Conservation (phyloP, 164 flowering plant species). For the Vitis labrusca region DNA sequence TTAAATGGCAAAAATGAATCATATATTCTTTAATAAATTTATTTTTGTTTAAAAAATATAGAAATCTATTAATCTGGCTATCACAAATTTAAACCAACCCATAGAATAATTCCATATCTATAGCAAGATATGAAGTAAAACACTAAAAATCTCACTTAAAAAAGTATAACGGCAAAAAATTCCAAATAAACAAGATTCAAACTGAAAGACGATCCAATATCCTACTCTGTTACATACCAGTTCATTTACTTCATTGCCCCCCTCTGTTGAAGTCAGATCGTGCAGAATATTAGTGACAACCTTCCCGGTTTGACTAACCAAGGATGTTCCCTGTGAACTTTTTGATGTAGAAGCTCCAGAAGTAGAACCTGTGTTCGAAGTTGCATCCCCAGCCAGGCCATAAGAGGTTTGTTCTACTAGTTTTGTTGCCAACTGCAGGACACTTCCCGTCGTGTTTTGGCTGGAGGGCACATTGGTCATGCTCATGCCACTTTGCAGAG, state of each 20-base stretch:
- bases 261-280: slow-evolving; percentile 54
- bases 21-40: too few species aligned
- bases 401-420: slow-evolving; percentile 28
- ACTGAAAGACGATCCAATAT: not conserved
- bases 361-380: slow-evolving; percentile 14
- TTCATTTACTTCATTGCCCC: slow-evolving; percentile 29
- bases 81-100: too few species aligned
- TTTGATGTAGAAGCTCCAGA: slow-evolving; percentile 23
- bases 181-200: not conserved
- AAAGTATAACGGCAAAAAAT: not conserved
- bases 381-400: slow-evolving; percentile 19
- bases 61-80: too few species aligned
- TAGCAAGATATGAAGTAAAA: too few species aligned
- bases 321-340: slow-evolving; percentile 27
- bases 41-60: too few species aligned
- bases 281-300: slow-evolving; percentile 62
- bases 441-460: slow-evolving; percentile 40
- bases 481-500: slow-evolving; percentile 44
- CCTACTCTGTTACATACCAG: slow-evolving; percentile 38
- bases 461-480: slow-evolving; percentile 28
- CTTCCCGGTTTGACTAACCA: slow-evolving; percentile 60
- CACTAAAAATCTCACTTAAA: too few species aligned
- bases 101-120: too few species aligned
- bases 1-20: not conserved
- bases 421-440: slow-evolving; percentile 30